Percentiles rank a stretch among this genome's conserved stretches.
Evolutionary conservation across 306 rosid genomes (phyloP).

Genomic region (Prunus dulcis): DNA sequence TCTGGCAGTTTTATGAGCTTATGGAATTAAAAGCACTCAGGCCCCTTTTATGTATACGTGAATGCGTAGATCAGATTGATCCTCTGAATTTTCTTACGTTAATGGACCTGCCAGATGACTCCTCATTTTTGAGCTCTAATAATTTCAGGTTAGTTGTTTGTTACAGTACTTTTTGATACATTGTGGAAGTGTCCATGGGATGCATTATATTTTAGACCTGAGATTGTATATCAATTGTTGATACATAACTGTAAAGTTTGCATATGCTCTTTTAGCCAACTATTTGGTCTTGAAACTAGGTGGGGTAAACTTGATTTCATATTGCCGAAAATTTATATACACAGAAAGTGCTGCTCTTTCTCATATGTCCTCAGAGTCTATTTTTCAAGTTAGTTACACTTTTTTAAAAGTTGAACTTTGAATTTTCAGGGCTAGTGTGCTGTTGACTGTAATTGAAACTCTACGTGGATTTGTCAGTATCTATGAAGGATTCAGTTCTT

Average conservation of each 20-base stretch:
- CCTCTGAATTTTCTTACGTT: conserved; percentile 61
- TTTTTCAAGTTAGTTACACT: neutral
- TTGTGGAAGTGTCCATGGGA: neutral
- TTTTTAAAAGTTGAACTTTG: neutral
- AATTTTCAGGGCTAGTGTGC: conserved; percentile 62
- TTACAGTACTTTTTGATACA: neutral
- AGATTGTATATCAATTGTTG: neutral
- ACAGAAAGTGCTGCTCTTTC: neutral
- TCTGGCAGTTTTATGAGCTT: conserved; percentile 55
- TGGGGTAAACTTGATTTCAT: neutral
- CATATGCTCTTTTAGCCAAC: neutral
- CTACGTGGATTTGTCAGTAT: conserved; percentile 47
- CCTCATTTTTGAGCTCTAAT: conserved; percentile 48
- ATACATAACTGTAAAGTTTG: neutral
- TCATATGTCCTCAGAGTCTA: neutral
- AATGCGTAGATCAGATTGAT: conserved; percentile 37
- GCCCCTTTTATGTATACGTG: conserved; percentile 48
- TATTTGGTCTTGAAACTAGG: neutral
- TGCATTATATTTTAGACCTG: neutral
- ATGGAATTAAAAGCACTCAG: conserved; percentile 55
- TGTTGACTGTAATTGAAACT: conserved; percentile 58
- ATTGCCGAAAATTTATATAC: neutral
- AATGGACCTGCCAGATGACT: conserved; percentile 64
- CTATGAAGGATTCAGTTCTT: conserved; percentile 66
- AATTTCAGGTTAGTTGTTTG: conserved; percentile 58